Base-by-base conservation (phyloP, 2,329 filamentous ascomycete species). In the Penicillium sp. region DNA sequence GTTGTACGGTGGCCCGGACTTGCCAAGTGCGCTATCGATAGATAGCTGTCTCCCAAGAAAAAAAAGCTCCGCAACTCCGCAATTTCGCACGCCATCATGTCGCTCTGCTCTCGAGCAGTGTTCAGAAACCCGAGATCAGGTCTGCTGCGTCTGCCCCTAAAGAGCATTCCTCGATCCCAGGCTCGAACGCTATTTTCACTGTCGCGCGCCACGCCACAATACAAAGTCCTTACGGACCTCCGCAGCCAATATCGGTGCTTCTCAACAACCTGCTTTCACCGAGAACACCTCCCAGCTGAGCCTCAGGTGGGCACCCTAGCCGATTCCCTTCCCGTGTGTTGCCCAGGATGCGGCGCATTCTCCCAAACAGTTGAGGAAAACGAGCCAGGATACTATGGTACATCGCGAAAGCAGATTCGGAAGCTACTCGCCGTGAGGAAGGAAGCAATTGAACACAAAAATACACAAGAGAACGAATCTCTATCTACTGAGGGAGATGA, bases 271-370 rank as follows among this genome's bases (percentile, higher is more conserved):
- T 37, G 43, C 16, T 48, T 56, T 8, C 49, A 53, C 37, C 35
- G 8, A 40, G 44, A 55, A 22, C 55, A 63, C 32, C 32, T 60
- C n/a, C 16, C 32, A 7, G 7, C 49, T n/a, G 59, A 63, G 5
- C 42, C 57, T 8, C 14, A 60, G 9, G 53, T 58, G 2, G 60
- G 66, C 10, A 32, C 57, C 2, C 10, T 61, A n/a, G 56, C 59
- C 6, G 60, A 67, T 18, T 35, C 57, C 7, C 67, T 86, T 13
- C 83, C 83, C 0, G 54, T 77, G 7, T 78, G 79, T 24, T 87
- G 85, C 67, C 85, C 85, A 31, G 85, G 85, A 62, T 88, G 85
- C 61, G 85, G 85, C 52, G 85, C 84, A 29, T 79, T 81, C 35
- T 78, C 82, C 34, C 85, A 87, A 68, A 81, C 79, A 5, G 68